These are phyloP conservation scores for Linaria vulgaris DNA, from an alignment of 257 asterid genomes.

Conservation along the genomic window DNA sequence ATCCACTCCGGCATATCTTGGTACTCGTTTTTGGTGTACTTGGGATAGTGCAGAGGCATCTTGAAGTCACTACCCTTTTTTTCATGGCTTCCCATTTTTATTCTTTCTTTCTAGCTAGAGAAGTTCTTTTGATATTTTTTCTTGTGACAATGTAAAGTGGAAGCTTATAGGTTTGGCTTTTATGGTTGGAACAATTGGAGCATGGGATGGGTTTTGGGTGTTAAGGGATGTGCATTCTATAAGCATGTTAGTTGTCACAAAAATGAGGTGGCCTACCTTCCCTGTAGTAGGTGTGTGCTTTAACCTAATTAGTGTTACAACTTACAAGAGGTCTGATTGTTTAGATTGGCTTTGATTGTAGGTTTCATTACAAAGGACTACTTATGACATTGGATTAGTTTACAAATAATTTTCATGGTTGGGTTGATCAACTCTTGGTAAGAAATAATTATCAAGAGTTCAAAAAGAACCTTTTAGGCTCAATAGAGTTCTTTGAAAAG, in stretches of 20 bases:
- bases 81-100: slow-evolving; percentile 25
- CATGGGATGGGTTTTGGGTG: neutral
- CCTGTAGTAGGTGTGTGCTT: neutral
- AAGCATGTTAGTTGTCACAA: slow-evolving; percentile 32
- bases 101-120: neutral
- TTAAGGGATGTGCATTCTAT: neutral
- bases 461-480: too few relatives aligned
- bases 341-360: too few relatives aligned
- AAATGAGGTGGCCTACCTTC: slow-evolving; percentile 45
- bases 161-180: neutral
- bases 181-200: neutral
- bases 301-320: too few relatives aligned
- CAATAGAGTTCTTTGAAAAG: too few relatives aligned
- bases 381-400: too few relatives aligned
- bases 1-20: slow-evolving; percentile 54
- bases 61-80: slow-evolving; percentile 24
- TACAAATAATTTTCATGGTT: too few relatives aligned
- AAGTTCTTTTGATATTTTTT: neutral
- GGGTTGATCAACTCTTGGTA: too few relatives aligned
- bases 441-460: too few relatives aligned
- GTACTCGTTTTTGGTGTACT: slow-evolving; percentile 43
- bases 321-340: too few relatives aligned
- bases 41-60: slow-evolving; percentile 59
- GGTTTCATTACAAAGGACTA: too few relatives aligned
- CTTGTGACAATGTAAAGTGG: neutral